phyloP scores from a whole-genome alignment of 2,329 filamentous ascomycete genomes.

The Aphanocladium album region DNA sequence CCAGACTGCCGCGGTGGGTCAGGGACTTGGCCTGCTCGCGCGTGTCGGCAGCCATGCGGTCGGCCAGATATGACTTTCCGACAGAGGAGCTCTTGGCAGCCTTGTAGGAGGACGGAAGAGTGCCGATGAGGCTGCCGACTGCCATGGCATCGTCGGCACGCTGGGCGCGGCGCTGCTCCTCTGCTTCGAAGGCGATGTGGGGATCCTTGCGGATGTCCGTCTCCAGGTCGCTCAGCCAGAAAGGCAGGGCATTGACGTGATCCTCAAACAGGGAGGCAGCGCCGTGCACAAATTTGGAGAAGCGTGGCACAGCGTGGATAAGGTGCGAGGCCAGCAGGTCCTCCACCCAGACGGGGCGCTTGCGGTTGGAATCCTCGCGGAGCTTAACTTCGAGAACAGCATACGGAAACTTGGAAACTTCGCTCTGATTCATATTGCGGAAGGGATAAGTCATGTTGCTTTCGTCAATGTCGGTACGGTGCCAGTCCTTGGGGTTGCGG shows the following conservation, averaged over 20 bases:
- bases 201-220: slow-evolving; percentile 92
- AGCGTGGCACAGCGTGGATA: slow-evolving; percentile 80
- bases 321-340: slow-evolving; percentile 91
- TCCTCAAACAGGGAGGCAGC: slow-evolving; percentile 90
- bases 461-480: slow-evolving; percentile 83
- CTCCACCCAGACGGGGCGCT: slow-evolving; percentile 78
- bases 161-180: slow-evolving; percentile 77
- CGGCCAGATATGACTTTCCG: slow-evolving; percentile 59
- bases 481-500: slow-evolving; percentile 84
- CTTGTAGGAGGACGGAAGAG: slow-evolving; percentile 49
- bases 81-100: slow-evolving; percentile 61
- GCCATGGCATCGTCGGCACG: slow-evolving; percentile 82
- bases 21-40: slow-evolving; percentile 26
- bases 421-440: slow-evolving; percentile 78
- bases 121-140: slow-evolving; percentile 80
- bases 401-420: slow-evolving; percentile 86
- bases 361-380: slow-evolving; percentile 58
- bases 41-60: slow-evolving; percentile 46
- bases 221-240: slow-evolving; percentile 91
- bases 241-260: slow-evolving; percentile 90
- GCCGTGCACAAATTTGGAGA: slow-evolving; percentile 96
- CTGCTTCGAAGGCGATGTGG: slow-evolving; percentile 82
- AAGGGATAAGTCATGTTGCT: slow-evolving; percentile 82
- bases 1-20: slow-evolving; percentile 22
- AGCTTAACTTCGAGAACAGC: slow-evolving; percentile 92